phyloP scores from a whole-genome alignment of 805 yeast genomes.

The Teunomyces cretensis region DNA sequence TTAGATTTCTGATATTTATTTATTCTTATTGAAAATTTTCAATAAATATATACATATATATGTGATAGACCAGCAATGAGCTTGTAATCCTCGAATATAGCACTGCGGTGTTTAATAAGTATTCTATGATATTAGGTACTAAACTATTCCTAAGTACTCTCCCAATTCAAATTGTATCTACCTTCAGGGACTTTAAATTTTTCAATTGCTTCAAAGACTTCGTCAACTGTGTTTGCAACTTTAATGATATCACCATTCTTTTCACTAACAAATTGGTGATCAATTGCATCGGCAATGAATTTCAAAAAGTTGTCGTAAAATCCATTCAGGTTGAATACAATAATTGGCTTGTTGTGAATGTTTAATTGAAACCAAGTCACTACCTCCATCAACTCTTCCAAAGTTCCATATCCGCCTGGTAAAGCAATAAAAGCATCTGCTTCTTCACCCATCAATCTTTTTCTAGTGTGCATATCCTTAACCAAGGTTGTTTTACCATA shows the following conservation, averaged over 20 bases:
- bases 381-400: constrained; percentile 87
- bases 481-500: constrained; percentile 83
- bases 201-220: constrained; percentile 61
- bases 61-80: neutral
- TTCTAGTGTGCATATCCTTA: constrained; percentile 86
- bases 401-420: constrained; percentile 91
- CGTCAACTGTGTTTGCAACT: constrained; percentile 67
- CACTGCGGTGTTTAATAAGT: too few relatives aligned
- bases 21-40: neutral
- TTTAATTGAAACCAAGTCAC: constrained; percentile 91
- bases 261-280: constrained; percentile 64
- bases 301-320: constrained; percentile 69
- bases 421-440: constrained; percentile 85
- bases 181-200: constrained; percentile 69
- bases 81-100: too few relatives aligned
- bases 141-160: constrained; percentile 1
- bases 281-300: constrained; percentile 60
- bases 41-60: neutral
- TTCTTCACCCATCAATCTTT: constrained; percentile 80
- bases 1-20: constrained; percentile 7
- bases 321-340: constrained; percentile 75
- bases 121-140: too few relatives aligned
- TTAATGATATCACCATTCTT: constrained; percentile 67
- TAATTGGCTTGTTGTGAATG: constrained; percentile 79
- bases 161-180: constrained; percentile 72